These are phyloP conservation scores for Lactifluus piperatus DNA, from an alignment of 768 basidiomycete species.

Conservation along the genomic window DNA sequence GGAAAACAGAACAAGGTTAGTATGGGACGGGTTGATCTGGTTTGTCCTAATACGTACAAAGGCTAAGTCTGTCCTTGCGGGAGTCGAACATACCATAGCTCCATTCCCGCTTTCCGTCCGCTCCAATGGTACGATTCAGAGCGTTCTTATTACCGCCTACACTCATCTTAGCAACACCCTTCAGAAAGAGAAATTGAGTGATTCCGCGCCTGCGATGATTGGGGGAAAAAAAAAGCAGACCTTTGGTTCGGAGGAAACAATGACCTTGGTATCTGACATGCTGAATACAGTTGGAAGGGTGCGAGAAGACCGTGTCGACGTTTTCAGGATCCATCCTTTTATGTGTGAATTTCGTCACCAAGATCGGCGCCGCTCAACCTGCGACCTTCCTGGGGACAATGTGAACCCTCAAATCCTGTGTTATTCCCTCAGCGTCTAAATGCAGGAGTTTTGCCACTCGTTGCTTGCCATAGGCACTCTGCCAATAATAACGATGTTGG, in stretches of 20 bases:
- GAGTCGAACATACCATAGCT: conserved; percentile 24
- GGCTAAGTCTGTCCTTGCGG: conserved; percentile 18
- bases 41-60: conserved; percentile 22
- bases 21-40: neutral
- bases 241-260: neutral
- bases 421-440: no score
- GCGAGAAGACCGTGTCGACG: no score
- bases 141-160: conserved; percentile 21
- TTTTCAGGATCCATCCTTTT: no score
- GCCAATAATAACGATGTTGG: no score
- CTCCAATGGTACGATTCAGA: conserved; percentile 21
- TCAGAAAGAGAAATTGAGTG: neutral
- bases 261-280: neutral
- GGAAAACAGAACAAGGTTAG: neutral
- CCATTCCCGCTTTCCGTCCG: no score
- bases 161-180: neutral
- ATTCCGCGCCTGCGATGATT: neutral
- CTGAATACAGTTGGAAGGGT: neutral
- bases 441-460: no score
- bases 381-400: no score
- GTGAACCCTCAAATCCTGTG: no score
- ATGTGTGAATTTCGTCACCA: no score
- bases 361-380: no score
- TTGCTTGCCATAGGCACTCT: no score
- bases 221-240: neutral